These are phyloP conservation scores for Daldinia sp. DNA, from an alignment of 2,329 filamentous ascomycete genomes.

Conservation along the genomic window DNA sequence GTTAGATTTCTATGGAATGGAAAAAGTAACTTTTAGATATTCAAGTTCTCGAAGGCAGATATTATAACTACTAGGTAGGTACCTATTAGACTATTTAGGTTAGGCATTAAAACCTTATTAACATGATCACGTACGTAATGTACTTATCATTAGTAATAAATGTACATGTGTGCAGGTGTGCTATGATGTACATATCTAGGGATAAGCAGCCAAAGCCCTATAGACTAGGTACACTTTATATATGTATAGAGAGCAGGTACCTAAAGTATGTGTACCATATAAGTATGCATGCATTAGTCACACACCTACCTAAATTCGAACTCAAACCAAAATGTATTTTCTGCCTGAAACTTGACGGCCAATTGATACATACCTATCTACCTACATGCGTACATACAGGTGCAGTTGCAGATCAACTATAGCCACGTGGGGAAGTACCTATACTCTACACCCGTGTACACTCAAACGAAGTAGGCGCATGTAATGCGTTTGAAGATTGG, in stretches of 20 bases:
- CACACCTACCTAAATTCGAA: not conserved
- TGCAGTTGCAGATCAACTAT: constrained; percentile 35
- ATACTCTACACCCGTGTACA: constrained; percentile 3
- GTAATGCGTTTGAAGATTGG: not conserved
- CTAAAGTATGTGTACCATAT: too few species aligned
- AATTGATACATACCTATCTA: constrained; percentile 1
- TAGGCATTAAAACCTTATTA: too few species aligned
- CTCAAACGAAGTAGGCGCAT: constrained; percentile 5
- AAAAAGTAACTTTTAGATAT: not conserved
- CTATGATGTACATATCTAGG: not conserved
- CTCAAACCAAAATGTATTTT: constrained; percentile 5
- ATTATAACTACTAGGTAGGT: not conserved
- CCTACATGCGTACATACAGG: not conserved
- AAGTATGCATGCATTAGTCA: not conserved
- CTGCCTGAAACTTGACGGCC: constrained; percentile 31
- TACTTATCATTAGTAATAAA: not conserved
- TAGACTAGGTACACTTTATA: not conserved
- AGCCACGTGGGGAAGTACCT: constrained; percentile 42
- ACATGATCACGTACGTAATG: not conserved
- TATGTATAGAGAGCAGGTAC: not conserved
- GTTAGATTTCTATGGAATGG: not conserved
- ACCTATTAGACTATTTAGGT: not conserved
- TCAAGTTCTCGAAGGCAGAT: not conserved
- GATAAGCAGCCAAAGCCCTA: not conserved
- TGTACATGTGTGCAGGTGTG: not conserved